A percentile compares a stretch with the other conserved stretches of the same genome.
phyloP scores from a whole-genome alignment of 2,329 filamentous ascomycete species.

The Pseudocercospora eumusae region DNA sequence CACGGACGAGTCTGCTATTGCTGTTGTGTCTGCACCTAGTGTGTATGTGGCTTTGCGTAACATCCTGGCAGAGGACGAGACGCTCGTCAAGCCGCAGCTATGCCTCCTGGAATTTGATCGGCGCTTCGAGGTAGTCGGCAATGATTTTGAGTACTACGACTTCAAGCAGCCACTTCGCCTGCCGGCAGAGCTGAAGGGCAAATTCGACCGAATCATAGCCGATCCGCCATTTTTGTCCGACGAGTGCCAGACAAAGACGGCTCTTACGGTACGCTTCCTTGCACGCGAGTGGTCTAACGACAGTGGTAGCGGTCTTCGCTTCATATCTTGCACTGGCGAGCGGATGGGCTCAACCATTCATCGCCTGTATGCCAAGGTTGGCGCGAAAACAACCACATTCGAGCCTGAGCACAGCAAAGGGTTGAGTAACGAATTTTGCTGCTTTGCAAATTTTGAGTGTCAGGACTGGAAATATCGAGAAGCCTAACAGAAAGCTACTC shows the following conservation, averaged over 20 bases:
- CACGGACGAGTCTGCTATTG: conserved; percentile 58
- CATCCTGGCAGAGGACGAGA: conserved; percentile 41
- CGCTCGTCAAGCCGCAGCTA: conserved; percentile 57
- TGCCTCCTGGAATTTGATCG: conserved; percentile 72
- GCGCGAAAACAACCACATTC: conserved; percentile 66
- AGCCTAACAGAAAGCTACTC: not conserved
- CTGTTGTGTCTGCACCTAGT: conserved; percentile 72
- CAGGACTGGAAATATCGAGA: conserved; percentile 36
- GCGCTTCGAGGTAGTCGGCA: conserved; percentile 71
- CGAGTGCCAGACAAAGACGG: conserved; percentile 79
- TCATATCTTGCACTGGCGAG: conserved; percentile 77
- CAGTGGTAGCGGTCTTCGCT: conserved; percentile 30
- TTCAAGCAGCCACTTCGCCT: conserved; percentile 68
- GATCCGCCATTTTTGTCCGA: conserved; percentile 80
- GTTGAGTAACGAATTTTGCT: conserved; percentile 78
- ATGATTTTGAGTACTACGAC: conserved; percentile 77
- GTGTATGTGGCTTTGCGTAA: conserved; percentile 77
- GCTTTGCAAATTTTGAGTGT: conserved; percentile 76
- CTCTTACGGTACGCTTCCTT: conserved; percentile 74
- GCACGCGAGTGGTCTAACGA: conserved; percentile 51
- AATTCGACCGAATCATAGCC: conserved; percentile 68
- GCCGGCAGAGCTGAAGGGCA: conserved; percentile 60
- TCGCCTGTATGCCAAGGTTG: conserved; percentile 67
- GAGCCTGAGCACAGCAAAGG: conserved; percentile 69
- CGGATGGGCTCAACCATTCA: conserved; percentile 66